Conservation (phyloP, 805 yeast species). For the Candida maris region DNA sequence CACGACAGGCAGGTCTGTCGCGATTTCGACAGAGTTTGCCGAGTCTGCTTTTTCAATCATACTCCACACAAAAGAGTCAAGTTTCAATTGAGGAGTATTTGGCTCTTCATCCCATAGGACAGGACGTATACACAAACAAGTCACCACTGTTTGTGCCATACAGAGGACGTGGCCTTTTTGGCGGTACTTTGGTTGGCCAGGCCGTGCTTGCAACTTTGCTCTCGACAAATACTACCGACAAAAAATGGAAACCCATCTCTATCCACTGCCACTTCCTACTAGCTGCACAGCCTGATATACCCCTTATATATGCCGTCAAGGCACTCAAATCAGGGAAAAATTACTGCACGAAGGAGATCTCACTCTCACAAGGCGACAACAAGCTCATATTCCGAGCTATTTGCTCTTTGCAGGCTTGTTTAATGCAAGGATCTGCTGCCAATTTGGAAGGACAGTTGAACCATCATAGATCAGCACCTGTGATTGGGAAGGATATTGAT, state of each 20-base stretch:
- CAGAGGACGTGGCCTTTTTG: constrained; percentile 65
- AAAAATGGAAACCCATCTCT: constrained; percentile 50
- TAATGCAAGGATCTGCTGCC: constrained; percentile 31
- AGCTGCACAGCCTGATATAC: constrained; percentile 46
- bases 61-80: too few relatives aligned
- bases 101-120: constrained; percentile 18
- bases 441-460: constrained; percentile 27
- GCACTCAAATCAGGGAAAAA: constrained; percentile 51
- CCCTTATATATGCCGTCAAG: constrained; percentile 52
- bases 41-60: too few relatives aligned
- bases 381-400: constrained; percentile 49
- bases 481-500: constrained; percentile 26
- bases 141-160: constrained; percentile 37
- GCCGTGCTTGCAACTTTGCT: constrained; percentile 57
- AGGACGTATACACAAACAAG: constrained; percentile 22
- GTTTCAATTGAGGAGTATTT: constrained; percentile 24
- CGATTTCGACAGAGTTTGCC: too few relatives aligned
- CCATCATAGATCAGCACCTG: constrained; percentile 28
- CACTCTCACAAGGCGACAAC: constrained; percentile 48
- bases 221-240: constrained; percentile 36
- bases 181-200: constrained; percentile 68
- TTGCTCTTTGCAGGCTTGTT: constrained; percentile 40
- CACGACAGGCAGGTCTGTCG: too few relatives aligned
- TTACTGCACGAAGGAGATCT: constrained; percentile 50
- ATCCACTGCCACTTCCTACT: constrained; percentile 59